Percentiles rank a stretch among this genome's conserved stretches.
phyloP scores from a whole-genome alignment of 257 asterid species.

The Rhazya stricta region DNA sequence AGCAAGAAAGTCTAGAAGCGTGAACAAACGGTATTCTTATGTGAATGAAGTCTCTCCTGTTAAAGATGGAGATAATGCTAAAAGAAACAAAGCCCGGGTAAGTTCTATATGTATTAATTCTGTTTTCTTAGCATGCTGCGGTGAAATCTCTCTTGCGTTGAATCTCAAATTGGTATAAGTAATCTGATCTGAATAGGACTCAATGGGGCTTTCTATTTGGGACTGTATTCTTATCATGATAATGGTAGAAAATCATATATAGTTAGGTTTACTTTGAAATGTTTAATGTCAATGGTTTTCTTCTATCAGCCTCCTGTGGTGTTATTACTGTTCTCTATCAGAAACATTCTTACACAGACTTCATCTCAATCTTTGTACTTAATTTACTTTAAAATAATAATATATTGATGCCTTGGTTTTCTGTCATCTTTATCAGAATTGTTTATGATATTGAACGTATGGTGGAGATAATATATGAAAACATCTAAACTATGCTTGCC shows the following conservation, averaged over 20 bases:
- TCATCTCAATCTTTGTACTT: background rate
- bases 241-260: background rate
- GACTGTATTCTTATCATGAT: background rate
- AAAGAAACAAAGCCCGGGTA: slow-evolving; percentile 59
- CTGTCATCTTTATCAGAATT: background rate
- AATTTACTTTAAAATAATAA: background rate
- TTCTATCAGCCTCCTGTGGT: background rate
- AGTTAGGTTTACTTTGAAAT: background rate
- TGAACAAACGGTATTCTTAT: slow-evolving; percentile 48
- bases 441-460: background rate
- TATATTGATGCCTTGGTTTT: background rate
- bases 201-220: background rate
- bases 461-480: background rate
- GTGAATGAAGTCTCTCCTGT: slow-evolving; percentile 51
- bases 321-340: background rate
- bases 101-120: slow-evolving; percentile 27
- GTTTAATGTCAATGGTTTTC: background rate
- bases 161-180: background rate
- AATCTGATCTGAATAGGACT: background rate
- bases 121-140: slow-evolving; percentile 9
- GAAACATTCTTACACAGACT: background rate
- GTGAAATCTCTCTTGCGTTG: slow-evolving; percentile 3
- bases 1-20: slow-evolving; percentile 54
- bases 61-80: slow-evolving; percentile 53
- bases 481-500: background rate